Evolutionary conservation across 2,329 filamentous ascomycete species (phyloP), one percentile per base, ranked within the genome.

Genomic region (Cladorrhinum sp.): DNA sequence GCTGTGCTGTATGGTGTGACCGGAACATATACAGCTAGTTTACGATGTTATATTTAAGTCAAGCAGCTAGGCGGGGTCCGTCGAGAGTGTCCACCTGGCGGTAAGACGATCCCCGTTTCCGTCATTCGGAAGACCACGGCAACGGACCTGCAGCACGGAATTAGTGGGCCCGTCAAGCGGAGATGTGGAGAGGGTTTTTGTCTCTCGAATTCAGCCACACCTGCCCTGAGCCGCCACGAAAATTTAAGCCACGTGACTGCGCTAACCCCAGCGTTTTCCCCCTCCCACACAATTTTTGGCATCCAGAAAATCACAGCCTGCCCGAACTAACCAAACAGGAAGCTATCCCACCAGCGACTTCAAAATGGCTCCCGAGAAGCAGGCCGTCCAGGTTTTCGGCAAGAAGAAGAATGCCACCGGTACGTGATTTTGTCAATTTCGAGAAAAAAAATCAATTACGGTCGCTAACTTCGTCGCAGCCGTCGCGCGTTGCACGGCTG

Each of bases 331-430:
- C 66, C 61, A 42, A 66, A 61, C 66, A 66, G 64, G 65, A 68
- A 66, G 67, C 58, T 63, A 64, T 69, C 66, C 65, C 64, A 66
- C 65, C 66, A 69, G 58, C 63, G 52, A 83, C 58, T 51, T 64
- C 67, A 90, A 77, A 80, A 91, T 92, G 87, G 88, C 89, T 81
- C 82, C 87, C 74, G 54, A 57, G 42, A 82, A 84, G 73, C 88
- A 90, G 82, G 90, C 86, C 81, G 89, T 92, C 76, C 92, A 96
- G 87, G 96, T 92, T 90, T 97, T 97, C 89, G 93, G 93, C 88
- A 97, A 97, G 89, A 92, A 92, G 86, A 92, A 91, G 87, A 92
- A 87, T 78, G 91, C 91, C 74, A 91, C 88, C 69, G 88, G 88
- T 91, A 84, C 79, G 82, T 23, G 55, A 57, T 64, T 55, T 59